Evolutionary conservation across 176 grass and related monocot genomes (phyloP), one percentile per base, ranked within the genome.

Genomic region (Eragrostis curvula): DNA sequence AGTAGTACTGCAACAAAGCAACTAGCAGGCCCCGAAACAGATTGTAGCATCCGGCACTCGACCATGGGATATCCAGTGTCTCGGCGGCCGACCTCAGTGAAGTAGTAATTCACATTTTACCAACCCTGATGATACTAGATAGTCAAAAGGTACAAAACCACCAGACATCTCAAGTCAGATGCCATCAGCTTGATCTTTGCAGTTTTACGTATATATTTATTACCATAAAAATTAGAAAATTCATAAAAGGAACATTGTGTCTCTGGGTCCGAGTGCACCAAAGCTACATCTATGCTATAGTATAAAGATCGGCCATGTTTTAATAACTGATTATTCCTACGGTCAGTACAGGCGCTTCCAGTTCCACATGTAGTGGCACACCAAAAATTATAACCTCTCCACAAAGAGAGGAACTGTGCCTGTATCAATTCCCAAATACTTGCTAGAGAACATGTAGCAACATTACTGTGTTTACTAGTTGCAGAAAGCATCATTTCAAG

Each of bases 401-500:
- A 61, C 1, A 60, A 17, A 72, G 8, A 61, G 72, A 5, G 25
- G 68, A 70, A 77, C 65, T 72, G 56, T 85, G 48, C 65, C 72
- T 73, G 66, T 29, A 81, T 56, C 78, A 72, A 49, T 7, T 50
- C 47, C 40, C 63, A 84, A 55, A 67, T 79, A 80, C 63, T 65
- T 29, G 39, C 63, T 66, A 42, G 21, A 79, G 50, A 86, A 59
- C 79, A 83, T 68, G 79, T 74, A 67, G 40, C 44, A 80, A 83
- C 24, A 75, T 82, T 67, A 66, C 16, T 12, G 46, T 57, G 70
- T 87, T 45, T 83, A 40, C 29, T 46, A 89, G 66, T 59, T 67
- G 68, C 58, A 73, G 51, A 85, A 90, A 83, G 36, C 74, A 74
- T 83, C 67, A 73, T 68, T 83, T 79, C 59, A 60, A 68, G 74